Evolutionary conservation across 768 basidiomycete species (phyloP).

Genomic region (Clavulina sp.): DNA sequence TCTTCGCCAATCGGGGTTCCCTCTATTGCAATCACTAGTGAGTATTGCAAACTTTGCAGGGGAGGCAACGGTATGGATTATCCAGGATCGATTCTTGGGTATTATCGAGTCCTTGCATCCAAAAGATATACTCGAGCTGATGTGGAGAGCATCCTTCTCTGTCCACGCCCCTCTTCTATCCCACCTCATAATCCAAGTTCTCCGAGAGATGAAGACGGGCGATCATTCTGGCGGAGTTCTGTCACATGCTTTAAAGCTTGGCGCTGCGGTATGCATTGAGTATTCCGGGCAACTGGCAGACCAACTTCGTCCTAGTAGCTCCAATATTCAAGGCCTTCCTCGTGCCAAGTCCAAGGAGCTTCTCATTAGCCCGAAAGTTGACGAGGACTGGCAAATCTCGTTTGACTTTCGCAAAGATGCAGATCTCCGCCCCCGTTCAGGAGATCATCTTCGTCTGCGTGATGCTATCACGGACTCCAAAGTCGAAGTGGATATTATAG

Average conservation of each 20-base stretch:
- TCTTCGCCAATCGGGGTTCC: no score
- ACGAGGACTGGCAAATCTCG: neutral
- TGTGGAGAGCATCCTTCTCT: slow-evolving; percentile 34
- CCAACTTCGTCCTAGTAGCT: neutral
- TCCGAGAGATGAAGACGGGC: slow-evolving; percentile 25
- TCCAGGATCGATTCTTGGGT: neutral
- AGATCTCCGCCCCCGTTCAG: neutral
- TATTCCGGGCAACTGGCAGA: neutral
- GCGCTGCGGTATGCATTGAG: neutral
- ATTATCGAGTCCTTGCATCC: neutral
- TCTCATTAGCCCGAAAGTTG: neutral
- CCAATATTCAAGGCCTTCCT: neutral
- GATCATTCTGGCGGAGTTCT: neutral
- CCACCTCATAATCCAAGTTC: slow-evolving; percentile 42
- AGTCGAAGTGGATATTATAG: neutral
- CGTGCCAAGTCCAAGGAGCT: neutral
- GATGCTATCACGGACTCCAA: neutral
- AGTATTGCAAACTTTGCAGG: neutral
- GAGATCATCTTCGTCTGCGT: neutral
- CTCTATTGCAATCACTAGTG: no score
- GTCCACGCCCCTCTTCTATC: slow-evolving; percentile 34
- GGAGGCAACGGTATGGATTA: neutral
- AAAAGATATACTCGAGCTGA: slow-evolving; percentile 30
- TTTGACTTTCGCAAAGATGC: neutral
- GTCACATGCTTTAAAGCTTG: neutral